phyloP scores from a whole-genome alignment of 352 stramenopile species.

The Phytophthora meadii region DNA sequence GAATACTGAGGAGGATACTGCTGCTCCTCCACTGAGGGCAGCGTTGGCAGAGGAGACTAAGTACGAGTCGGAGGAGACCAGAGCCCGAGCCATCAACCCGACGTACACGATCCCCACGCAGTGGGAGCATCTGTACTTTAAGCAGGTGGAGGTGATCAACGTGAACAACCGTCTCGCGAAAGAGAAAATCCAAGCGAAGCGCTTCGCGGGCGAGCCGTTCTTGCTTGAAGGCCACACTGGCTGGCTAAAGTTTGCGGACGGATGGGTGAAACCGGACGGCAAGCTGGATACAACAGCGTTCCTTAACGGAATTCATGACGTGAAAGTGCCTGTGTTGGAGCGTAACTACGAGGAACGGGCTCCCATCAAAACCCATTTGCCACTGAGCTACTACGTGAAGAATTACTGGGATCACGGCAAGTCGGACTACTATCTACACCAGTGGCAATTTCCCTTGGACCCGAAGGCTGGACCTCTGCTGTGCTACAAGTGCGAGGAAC shows the following conservation, averaged over 20 bases:
- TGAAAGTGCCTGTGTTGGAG: slow-evolving; percentile 82
- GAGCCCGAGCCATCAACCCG: slow-evolving; percentile 49
- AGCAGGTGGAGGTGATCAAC: slow-evolving; percentile 72
- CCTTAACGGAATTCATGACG: slow-evolving; percentile 73
- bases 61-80: slow-evolving; percentile 41
- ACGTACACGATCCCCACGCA: slow-evolving; percentile 73
- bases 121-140: slow-evolving; percentile 75
- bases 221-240: slow-evolving; percentile 67
- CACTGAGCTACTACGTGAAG: slow-evolving; percentile 78
- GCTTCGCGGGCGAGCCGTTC: slow-evolving; percentile 75
- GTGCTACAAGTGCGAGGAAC: slow-evolving; percentile 87
- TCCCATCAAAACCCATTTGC: slow-evolving; percentile 78
- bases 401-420: slow-evolving; percentile 85
- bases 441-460: slow-evolving; percentile 95
- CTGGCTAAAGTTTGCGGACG: slow-evolving; percentile 73
- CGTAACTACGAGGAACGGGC: slow-evolving; percentile 81
- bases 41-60: slow-evolving; percentile 28
- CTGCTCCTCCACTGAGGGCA: slow-evolving; percentile 24
- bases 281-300: slow-evolving; percentile 66
- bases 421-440: slow-evolving; percentile 92
- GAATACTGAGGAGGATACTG: slow-evolving; percentile 3
- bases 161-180: slow-evolving; percentile 58
- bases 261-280: slow-evolving; percentile 69
- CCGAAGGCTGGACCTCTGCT: slow-evolving; percentile 77
- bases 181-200: slow-evolving; percentile 67